Evolutionary conservation across 2,329 filamentous ascomycete species (phyloP), one percentile per base, ranked within the genome.

Genomic region (Talaromyces sp.): DNA sequence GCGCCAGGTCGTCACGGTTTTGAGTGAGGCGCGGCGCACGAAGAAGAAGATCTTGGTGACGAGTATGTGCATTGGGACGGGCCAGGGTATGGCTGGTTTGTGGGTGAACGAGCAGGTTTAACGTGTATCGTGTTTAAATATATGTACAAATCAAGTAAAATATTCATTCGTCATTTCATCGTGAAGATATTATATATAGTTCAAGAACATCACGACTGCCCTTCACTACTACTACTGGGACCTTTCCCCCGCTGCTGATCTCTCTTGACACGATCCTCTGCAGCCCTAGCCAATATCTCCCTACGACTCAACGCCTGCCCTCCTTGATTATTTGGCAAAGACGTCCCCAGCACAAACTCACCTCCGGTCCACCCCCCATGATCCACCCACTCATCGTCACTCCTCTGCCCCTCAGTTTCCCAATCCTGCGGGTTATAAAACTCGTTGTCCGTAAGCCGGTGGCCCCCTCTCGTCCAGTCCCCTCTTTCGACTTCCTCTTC

Each of bases 41-140:
- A 91, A 91, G 83, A 93, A 93, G 84, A 96, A 92, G 89, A 82
- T 96, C 66, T 77, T 97, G 64, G 78, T 98, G 70, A 96, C 91
- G 21, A 95, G 89, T 73, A 98, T 97, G 93, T 97, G 85, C 70
- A 86, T 88, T 74, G 85, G 86, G 53, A 87, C 84, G 57, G 85
- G 85, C 9, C 84, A 86, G 77, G 85, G 85, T 49, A 88, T 88
- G 86, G 85, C 85, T 55, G 85, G 84, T 49, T 68, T 88, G 67
- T 86, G 87, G 69, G 81, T 88, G 56, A 88, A 88, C 69, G 85
- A 88, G 78, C 83, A 86, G 72, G 26, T 80, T 17, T 56, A 27
- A 7, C 32, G 3, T 46, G 21, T 54, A 29, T 21, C 13, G 14
- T 32, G 3, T 26, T 32, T 31, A 17, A 17, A 21, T 59, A 27